Percentiles rank a stretch among this genome's conserved stretches.
Conservation (phyloP, 2,329 filamentous ascomycete genomes). For the Colletotrichum eremochloae region DNA sequence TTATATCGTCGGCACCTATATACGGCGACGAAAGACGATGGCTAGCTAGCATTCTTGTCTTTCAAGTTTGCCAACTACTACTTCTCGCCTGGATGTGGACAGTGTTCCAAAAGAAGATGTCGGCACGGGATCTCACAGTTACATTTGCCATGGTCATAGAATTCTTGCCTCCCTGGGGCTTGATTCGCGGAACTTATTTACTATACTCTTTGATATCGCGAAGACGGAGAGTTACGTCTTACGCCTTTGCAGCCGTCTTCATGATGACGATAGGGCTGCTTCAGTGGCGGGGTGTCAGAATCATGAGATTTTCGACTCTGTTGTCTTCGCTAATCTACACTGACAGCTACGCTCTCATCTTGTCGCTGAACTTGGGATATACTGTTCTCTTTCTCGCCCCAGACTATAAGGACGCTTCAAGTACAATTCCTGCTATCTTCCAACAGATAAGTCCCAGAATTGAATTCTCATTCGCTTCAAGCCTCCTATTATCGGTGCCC, state of each 20-base stretch:
- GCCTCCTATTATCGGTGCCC: not conserved
- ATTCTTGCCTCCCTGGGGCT: not conserved
- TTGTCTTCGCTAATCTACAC: not conserved
- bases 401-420: no score
- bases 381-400: accelerated
- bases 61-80: not conserved
- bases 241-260: no score
- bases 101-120: not conserved
- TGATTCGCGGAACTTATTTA: not conserved
- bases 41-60: not conserved
- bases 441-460: no score
- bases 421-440: no score
- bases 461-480: not conserved
- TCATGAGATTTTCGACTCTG: not conserved
- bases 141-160: no score
- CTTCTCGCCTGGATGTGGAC: not conserved
- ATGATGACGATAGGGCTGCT: not conserved
- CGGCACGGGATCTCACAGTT: no score
- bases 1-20: not conserved
- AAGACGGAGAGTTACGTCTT: no score
- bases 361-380: no score
- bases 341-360: not conserved
- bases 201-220: not conserved
- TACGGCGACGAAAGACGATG: not conserved
- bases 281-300: not conserved